Conservation (phyloP, 108 stramenopile genomes). For the Nitzschia inconspicua region DNA sequence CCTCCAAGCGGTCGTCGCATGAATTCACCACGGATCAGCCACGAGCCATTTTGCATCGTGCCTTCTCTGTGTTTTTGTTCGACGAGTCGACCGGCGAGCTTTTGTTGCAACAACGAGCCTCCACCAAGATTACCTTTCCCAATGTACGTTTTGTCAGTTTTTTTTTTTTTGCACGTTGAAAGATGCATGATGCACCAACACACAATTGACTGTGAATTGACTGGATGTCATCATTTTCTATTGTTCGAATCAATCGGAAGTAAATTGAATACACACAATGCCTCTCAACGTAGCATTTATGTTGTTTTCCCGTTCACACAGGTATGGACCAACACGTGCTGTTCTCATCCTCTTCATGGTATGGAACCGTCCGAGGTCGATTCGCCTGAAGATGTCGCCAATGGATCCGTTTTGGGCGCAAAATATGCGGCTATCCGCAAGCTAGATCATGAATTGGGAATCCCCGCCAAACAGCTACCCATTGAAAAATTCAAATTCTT, state of each 20-base stretch:
- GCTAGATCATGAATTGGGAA: constrained; percentile 95
- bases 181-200: neutral
- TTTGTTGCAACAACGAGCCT: constrained; percentile 93
- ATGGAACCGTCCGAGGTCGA: constrained; percentile 84
- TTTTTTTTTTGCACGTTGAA: neutral
- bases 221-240: neutral
- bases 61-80: constrained; percentile 98
- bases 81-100: constrained; percentile 81
- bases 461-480: constrained; percentile 58
- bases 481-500: constrained; percentile 89
- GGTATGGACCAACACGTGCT: constrained; percentile 99
- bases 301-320: constrained; percentile 11
- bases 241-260: too few relatives aligned
- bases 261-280: too few relatives aligned
- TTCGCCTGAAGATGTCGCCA: constrained; percentile 46
- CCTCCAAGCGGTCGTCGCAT: constrained; percentile 69
- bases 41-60: constrained; percentile 90
- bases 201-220: too few relatives aligned
- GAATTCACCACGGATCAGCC: constrained; percentile 61
- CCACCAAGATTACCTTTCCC: constrained; percentile 97
- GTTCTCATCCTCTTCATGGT: constrained; percentile 94
- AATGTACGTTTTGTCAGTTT: constrained; percentile 51
- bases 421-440: constrained; percentile 97
- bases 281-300: neutral
- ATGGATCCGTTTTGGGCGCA: constrained; percentile 81